Evolutionary conservation across 768 basidiomycete species (phyloP), one percentile per base, ranked within the genome.

Genomic region (Pleurotus platypus): DNA sequence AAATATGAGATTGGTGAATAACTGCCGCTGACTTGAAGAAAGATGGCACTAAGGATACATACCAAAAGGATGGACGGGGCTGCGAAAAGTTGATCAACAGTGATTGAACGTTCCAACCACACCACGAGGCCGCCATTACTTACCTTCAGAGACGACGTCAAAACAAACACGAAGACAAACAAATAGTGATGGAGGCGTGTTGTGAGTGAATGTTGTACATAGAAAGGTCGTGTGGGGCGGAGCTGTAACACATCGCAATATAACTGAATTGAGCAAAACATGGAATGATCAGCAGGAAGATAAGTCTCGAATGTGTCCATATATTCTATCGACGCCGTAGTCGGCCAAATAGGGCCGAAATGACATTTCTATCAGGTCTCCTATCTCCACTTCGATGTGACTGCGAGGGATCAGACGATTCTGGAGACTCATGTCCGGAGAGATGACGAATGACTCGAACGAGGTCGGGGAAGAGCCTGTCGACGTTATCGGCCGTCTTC

Each of bases 401-500:
- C 7, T 30, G 26, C 24, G 51, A 13, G 24, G n/a, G 39, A 22
- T 54, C 51, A 39, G 51, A 42, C 20, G 51, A 42, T 38, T 20
- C 51, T 24, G 11, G 37, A 12, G 51, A 40, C 20, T 54, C 35
- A 7, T 50, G 49, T 15, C 8, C 24, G 12, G 51, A n/a, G 12
- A 54, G 51, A 16, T 54, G 51, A n/a, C 51, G 51, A 8, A 54
- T 39, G 8, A 54, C 51, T n/a, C 51, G 51, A 40, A 54, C 26
- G 51, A 54, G 51, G 39, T 40, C 20, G 12, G 51, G 51, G 26
- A 54, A 54, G 16, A 54, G 16, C 39, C 12, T 40, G 24, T 69
- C 63, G 3, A 69, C 58, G 40, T 68, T 67, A 30, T 66, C 58
- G 26, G 64, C 66, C 1, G 65, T 62, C 47, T 67, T 67, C n/a